Evolutionary conservation across 495 filamentous ascomycete genomes (phyloP).

Genomic region (Penicillium ochrochloron): DNA sequence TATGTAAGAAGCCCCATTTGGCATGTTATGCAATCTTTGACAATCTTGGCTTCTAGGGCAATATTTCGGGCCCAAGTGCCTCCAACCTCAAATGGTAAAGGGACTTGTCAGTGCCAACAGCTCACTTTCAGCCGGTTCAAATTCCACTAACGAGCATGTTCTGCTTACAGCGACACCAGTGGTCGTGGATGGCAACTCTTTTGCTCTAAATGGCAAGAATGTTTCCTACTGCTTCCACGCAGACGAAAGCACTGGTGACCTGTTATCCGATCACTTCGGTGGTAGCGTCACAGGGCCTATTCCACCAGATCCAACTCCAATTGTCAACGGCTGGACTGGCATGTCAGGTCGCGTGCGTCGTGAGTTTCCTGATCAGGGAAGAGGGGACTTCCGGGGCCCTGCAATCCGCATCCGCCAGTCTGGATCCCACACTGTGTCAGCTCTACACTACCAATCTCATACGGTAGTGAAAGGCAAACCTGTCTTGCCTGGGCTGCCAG

Average conservation of each 20-base stretch:
- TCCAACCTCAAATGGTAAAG: neutral
- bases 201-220: neutral
- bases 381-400: neutral
- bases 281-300: neutral
- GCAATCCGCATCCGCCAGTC: neutral
- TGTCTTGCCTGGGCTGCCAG: neutral
- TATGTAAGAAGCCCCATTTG: neutral
- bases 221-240: neutral
- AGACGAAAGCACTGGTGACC: neutral
- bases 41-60: neutral
- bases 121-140: neutral
- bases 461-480: neutral
- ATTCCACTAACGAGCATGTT: neutral
- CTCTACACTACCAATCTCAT: neutral
- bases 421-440: neutral
- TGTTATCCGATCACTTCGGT: neutral
- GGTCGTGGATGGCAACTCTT: neutral
- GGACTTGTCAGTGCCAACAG: neutral
- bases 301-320: neutral
- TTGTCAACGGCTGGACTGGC: neutral
- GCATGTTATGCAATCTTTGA: neutral
- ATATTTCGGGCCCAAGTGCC: neutral
- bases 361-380: neutral
- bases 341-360: conserved; percentile 1
- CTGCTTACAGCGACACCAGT: neutral